These are phyloP conservation scores for Datisca glomerata DNA, from an alignment of 306 rosid species.

Conservation along the genomic window DNA sequence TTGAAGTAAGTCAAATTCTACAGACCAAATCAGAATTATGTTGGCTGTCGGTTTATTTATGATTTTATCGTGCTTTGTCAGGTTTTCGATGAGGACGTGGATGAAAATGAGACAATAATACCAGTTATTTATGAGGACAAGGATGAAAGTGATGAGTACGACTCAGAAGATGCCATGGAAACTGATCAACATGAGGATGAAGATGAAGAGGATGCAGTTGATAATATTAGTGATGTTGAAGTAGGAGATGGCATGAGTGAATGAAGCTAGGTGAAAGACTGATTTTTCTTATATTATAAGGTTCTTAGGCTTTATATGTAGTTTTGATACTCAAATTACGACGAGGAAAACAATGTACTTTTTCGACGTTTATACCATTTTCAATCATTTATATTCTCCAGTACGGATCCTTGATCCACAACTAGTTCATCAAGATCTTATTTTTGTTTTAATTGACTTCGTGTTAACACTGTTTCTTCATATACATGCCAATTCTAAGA, in stretches of 20 bases:
- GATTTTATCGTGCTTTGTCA: slow-evolving; percentile 7
- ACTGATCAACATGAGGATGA: slow-evolving; percentile 37
- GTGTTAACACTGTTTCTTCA: too few relatives aligned
- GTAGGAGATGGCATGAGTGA: slow-evolving; percentile 32
- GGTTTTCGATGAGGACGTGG: slow-evolving; percentile 43
- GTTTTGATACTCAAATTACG: too few relatives aligned
- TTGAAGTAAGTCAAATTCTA: slow-evolving; percentile 15
- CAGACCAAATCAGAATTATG: not conserved
- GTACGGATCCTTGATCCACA: too few relatives aligned
- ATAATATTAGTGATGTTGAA: slow-evolving; percentile 32
- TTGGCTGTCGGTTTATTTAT: not conserved
- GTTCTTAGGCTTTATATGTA: too few relatives aligned
- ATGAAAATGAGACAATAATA: slow-evolving; percentile 22
- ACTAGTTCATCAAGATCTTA: too few relatives aligned
- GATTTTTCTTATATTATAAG: too few relatives aligned
- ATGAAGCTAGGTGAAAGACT: too few relatives aligned
- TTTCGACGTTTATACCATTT: too few relatives aligned
- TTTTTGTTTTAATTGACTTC: too few relatives aligned
- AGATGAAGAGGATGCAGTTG: slow-evolving; percentile 24
- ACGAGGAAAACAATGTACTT: too few relatives aligned
- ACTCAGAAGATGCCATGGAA: slow-evolving; percentile 56
- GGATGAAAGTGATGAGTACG: slow-evolving; percentile 47
- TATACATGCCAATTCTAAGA: too few relatives aligned
- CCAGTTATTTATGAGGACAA: slow-evolving; percentile 50
- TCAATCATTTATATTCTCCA: too few relatives aligned